Conservation (phyloP, 345 rosid species). For the Rhodomyrtus tomentosa region DNA sequence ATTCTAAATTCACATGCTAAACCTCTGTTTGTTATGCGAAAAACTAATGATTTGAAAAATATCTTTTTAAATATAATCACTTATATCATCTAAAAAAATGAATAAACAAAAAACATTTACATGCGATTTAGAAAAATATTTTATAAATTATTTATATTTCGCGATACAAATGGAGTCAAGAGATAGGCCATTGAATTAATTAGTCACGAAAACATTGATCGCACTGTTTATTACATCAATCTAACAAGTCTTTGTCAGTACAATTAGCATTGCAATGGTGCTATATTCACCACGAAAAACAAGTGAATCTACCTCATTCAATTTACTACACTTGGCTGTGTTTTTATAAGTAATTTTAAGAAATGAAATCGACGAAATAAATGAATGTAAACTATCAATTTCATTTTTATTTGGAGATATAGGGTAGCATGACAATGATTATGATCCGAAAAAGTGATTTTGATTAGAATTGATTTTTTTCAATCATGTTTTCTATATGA, state of each 20-base stretch:
- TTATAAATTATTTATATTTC: too few relatives aligned
- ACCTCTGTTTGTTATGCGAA: too few relatives aligned
- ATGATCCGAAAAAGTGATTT: too few relatives aligned
- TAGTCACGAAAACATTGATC: not conserved
- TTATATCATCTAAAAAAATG: too few relatives aligned
- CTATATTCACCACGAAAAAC: rapidly evolving
- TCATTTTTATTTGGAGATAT: not conserved
- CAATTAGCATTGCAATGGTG: not conserved
- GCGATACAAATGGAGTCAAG: too few relatives aligned
- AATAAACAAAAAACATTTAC: too few relatives aligned
- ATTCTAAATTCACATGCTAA: not conserved
- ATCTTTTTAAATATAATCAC: too few relatives aligned
- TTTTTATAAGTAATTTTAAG: not conserved
- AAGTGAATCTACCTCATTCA: not conserved
- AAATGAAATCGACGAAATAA: not conserved
- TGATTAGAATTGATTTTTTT: too few relatives aligned
- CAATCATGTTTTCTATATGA: too few relatives aligned
- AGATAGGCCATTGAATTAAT: not conserved
- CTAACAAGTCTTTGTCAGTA: not conserved
- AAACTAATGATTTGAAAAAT: too few relatives aligned
- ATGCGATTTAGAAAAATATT: too few relatives aligned
- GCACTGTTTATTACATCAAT: not conserved
- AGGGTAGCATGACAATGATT: too few relatives aligned
- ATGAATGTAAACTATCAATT: not conserved
- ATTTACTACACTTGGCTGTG: not conserved